These are phyloP conservation scores for Kokia cookei DNA, from an alignment of 441 rosid genomes.

Conservation along the genomic window DNA sequence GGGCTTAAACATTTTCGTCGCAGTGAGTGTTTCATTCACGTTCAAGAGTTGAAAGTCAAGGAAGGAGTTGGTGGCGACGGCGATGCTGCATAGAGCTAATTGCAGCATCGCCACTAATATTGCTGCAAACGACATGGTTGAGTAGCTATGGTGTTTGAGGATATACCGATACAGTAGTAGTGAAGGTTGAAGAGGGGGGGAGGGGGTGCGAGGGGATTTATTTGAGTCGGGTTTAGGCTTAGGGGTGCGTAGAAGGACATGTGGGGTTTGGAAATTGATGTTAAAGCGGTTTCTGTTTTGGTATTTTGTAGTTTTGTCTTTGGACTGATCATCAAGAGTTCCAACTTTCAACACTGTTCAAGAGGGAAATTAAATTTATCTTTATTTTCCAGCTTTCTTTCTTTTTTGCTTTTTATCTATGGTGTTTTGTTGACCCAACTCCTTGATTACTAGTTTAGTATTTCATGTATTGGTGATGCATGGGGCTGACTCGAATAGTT, in stretches of 20 bases:
- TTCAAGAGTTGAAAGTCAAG: constrained; percentile 59
- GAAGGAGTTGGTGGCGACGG: constrained; percentile 18
- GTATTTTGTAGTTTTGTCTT: constrained; percentile 11
- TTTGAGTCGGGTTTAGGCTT: constrained; percentile 1
- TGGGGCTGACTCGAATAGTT: rapidly evolving
- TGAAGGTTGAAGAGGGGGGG: neutral
- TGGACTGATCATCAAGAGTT: neutral
- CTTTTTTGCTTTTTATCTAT: neutral
- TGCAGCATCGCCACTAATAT: constrained; percentile 8
- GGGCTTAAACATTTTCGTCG: constrained; percentile 3
- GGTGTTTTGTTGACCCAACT: neutral
- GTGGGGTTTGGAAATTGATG: constrained; percentile 19
- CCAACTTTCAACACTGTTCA: neutral
- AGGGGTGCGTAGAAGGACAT: neutral
- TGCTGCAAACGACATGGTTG: constrained; percentile 6
- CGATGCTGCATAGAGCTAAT: neutral
- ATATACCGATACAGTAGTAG: too few species aligned
- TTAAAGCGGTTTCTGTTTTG: neutral
- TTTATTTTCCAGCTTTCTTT: neutral
- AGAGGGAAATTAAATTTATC: neutral
- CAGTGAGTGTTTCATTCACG: constrained; percentile 32
- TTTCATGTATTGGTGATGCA: too few species aligned
- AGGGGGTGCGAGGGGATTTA: constrained; percentile 13
- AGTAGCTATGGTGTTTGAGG: neutral
- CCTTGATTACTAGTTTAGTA: neutral